Evolutionary conservation across 495 filamentous ascomycete species (phyloP).

Genomic region (Annulohypoxylon maeteangense): DNA sequence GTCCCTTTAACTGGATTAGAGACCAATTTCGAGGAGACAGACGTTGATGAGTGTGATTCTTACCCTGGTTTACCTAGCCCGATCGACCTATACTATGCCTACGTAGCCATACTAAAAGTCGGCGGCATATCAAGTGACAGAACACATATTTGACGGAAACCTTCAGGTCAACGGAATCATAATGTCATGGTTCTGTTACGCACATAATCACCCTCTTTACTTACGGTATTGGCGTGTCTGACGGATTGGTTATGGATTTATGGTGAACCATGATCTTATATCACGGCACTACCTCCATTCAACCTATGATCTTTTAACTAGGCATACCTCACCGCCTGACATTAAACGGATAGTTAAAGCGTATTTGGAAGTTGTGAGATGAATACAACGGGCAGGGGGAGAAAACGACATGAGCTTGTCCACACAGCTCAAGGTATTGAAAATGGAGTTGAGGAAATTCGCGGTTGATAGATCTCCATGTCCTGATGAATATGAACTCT

Average conservation of each 20-base stretch:
- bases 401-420: not conserved
- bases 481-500: conserved; percentile 12
- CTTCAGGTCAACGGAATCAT: not conserved
- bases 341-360: conserved; percentile 6
- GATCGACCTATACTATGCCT: not conserved
- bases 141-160: not conserved
- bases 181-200: conserved; percentile 11
- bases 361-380: not conserved
- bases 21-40: conserved; percentile 50
- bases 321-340: not conserved
- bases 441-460: conserved; percentile 1
- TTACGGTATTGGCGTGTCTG: not conserved
- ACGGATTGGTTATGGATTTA: not conserved
- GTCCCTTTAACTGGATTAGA: conserved; percentile 53
- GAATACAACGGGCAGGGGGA: not conserved
- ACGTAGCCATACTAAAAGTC: not conserved
- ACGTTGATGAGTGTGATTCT: conserved; percentile 19
- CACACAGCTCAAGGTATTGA: not conserved
- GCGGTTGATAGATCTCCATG: conserved; percentile 25
- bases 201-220: conserved; percentile 26
- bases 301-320: not conserved
- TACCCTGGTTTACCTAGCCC: not conserved
- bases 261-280: not conserved
- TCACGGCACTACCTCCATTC: not conserved
- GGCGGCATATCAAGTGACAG: not conserved